Evolutionary conservation across 139 green algal species (phyloP), one percentile per base, ranked within the genome.

Genomic region (Klebsormidium nitens): DNA sequence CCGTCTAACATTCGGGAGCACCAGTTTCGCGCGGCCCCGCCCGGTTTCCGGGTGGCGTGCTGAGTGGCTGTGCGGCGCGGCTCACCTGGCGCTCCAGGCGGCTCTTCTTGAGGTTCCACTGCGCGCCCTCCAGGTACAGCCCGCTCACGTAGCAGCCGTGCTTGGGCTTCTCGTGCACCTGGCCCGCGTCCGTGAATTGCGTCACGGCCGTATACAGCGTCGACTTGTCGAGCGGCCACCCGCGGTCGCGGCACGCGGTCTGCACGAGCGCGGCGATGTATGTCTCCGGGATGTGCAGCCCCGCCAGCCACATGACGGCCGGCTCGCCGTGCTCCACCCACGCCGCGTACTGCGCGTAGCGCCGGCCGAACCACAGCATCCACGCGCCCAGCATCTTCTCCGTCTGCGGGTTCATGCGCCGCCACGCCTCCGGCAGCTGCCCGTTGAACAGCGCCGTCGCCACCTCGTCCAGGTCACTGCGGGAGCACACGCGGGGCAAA

Each of bases 221-320:
- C 44, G 63, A 82, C 70, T 81, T 87, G 75, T 95, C 89, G 44
- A 95, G 76, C 2, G 89, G 82, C 88, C 88, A 94, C 34, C 85
- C 88, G 73, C 87, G 89, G 69, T 91, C 80, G 17, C 87, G 68
- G 78, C 88, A 91, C 26, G 88, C 87, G 23, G 86, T 82, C 77
- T 95, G 89, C 70, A 92, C 84, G 31, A 95, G 82, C 37, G 86
- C 89, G 8, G 89, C 88, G 47, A 93, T 85, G 81, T 91, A 95
- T 32, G 88, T 94, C 82, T 95, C 88, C 0, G 89, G 89, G 35
- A 87, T 87, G 66, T 93, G 87, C 67, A 95, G 65, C 6, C 89
- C 89, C 2, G 74, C 73, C 31, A 95, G 78, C 89, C 89, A 95
- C 75, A 95, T 91, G 50, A 91, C 86, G 37, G 78, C 80, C 29